Evolutionary conservation across 2,329 filamentous ascomycete genomes (phyloP).

Genomic region (Laburnicola sp.): DNA sequence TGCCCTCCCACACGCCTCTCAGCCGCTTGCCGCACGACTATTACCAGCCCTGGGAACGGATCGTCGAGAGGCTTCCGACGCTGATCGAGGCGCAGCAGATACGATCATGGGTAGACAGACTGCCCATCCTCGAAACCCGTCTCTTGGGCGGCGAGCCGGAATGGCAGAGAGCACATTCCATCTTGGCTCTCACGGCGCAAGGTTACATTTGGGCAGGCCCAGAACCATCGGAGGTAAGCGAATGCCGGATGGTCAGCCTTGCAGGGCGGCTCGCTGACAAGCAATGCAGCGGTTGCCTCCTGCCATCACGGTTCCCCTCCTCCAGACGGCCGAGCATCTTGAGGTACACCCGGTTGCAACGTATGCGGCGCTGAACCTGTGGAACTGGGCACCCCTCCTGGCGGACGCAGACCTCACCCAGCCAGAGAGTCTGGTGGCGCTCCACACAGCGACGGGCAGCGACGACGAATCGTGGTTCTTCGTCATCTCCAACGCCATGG

Average conservation of each 20-base stretch:
- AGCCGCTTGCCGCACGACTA: conserved; percentile 76
- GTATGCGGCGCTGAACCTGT: conserved; percentile 40
- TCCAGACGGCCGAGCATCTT: conserved; percentile 33
- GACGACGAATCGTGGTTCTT: conserved; percentile 51
- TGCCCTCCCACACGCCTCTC: conserved; percentile 73
- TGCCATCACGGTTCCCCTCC: conserved; percentile 35
- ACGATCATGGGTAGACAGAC: conserved; percentile 68
- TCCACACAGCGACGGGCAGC: conserved; percentile 39
- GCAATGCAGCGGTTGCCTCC: conserved; percentile 32
- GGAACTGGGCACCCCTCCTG: conserved; percentile 37
- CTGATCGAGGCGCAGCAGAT: conserved; percentile 76
- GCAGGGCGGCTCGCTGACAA: conserved; percentile 12
- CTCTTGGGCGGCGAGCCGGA: conserved; percentile 76
- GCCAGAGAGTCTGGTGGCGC: conserved; percentile 34
- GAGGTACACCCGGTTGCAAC: conserved; percentile 41
- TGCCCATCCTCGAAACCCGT: conserved; percentile 74
- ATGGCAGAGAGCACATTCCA: conserved; percentile 78
- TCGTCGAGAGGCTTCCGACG: conserved; percentile 73
- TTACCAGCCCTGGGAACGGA: conserved; percentile 85
- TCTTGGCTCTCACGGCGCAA: conserved; percentile 73
- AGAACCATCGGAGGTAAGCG: conserved; percentile 67
- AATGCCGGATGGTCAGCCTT: background rate
- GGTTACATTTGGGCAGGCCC: conserved; percentile 80
- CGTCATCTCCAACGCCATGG: conserved; percentile 57
- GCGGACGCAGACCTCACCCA: conserved; percentile 27